These are phyloP conservation scores for Eudorina sp. DNA, from an alignment of 139 green algal genomes.

Conservation along the genomic window DNA sequence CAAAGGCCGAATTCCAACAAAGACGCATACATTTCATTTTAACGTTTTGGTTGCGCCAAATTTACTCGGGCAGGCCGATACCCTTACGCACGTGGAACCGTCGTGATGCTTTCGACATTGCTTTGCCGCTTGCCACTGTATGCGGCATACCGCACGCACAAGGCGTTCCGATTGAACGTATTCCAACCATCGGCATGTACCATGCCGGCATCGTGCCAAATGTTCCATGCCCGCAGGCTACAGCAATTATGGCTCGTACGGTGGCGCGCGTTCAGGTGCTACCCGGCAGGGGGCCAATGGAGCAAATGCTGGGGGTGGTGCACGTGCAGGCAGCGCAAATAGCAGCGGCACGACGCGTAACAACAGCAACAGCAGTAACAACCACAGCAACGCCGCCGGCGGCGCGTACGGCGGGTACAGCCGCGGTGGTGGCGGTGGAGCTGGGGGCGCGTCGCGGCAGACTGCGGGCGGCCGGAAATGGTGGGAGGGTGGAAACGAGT, in stretches of 20 bases:
- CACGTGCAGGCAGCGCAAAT: too few species aligned
- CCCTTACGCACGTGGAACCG: neutral
- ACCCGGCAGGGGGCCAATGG: neutral
- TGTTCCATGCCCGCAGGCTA: neutral
- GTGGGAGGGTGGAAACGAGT: slow-evolving; percentile 1
- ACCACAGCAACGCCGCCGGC: neutral
- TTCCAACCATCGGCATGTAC: neutral
- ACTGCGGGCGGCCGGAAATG: slow-evolving; percentile 3
- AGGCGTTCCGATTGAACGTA: neutral
- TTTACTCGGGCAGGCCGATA: neutral
- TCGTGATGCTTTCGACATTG: too few species aligned
- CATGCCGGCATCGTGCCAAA: neutral
- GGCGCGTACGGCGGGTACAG: neutral
- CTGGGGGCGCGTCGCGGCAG: neutral
- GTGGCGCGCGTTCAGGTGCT: neutral
- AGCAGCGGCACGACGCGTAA: neutral
- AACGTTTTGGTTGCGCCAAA: neutral
- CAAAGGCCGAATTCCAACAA: too few species aligned
- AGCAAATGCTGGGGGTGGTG: too few species aligned
- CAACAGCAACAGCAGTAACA: neutral
- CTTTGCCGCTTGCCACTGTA: neutral
- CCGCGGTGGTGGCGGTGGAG: neutral
- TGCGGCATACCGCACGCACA: neutral
- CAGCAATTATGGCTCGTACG: slow-evolving; percentile 14
- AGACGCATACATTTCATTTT: neutral